phyloP scores from a whole-genome alignment of 179 eudicot genomes.

The Carnegiea gigantea region DNA sequence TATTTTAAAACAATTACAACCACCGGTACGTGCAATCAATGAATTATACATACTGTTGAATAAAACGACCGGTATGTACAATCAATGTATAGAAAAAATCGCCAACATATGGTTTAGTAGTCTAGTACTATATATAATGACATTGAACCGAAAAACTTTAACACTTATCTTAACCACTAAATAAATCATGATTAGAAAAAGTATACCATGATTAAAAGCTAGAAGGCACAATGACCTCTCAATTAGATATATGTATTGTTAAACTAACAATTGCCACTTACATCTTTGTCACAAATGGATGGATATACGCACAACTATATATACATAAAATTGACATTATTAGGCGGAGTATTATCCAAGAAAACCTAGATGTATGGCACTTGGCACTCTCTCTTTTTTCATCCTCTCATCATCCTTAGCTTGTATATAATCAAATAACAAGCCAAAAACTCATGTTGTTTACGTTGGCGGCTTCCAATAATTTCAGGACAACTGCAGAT shows the following conservation, averaged over 20 bases:
- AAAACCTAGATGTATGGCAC: not conserved
- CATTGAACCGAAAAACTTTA: too few relatives aligned
- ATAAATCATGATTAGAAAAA: not conserved
- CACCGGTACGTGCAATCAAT: too few relatives aligned
- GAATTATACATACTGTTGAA: too few relatives aligned
- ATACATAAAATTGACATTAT: not conserved
- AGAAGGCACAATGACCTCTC: not conserved
- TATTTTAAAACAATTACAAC: too few relatives aligned
- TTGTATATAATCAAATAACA: not conserved
- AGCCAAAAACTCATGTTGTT: not conserved
- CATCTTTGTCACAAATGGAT: not conserved
- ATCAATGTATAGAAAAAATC: too few relatives aligned
- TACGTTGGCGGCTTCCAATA: conserved; percentile 27
- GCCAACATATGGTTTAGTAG: too few relatives aligned
- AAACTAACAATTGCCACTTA: not conserved
- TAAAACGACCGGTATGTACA: too few relatives aligned
- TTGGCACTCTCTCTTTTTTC: not conserved
- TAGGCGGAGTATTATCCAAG: conserved; percentile 1
- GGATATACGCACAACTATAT: not conserved
- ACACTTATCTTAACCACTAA: too few relatives aligned
- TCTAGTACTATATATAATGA: too few relatives aligned
- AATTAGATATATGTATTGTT: not conserved
- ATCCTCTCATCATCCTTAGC: too few relatives aligned
- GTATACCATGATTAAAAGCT: not conserved
- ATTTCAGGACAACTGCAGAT: conserved; percentile 2